Evolutionary conservation across 1,284 basidiomycete species (phyloP), one percentile per base, ranked within the genome.

Genomic region (Kalmanozyma brasiliensis): DNA sequence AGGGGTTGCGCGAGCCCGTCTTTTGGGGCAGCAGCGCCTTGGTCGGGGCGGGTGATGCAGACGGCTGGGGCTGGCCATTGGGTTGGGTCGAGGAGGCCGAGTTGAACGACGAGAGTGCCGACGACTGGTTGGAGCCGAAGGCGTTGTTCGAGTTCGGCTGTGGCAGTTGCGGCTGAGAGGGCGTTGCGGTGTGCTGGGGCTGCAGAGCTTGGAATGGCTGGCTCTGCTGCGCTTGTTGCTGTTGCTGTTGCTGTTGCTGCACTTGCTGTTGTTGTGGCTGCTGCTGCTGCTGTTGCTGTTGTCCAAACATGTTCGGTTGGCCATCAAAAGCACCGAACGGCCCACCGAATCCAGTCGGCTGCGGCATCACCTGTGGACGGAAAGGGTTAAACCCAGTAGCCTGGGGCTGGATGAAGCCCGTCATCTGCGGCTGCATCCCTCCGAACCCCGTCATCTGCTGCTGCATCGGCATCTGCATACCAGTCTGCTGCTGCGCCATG

Each of bases 1-100:
- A 98, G 0, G 95, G 95, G 85, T 98, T 98, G 76, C 89, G 89
- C 3, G 92, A 92, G 17, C 95, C 94, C 1, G 95, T 98, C 82
- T 91, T 89, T 82, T 98, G 94, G 6, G 93, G 87, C 76, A 88
- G 88, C n/a, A 98, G 87, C 2, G 84, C 82, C 63, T 84, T 83
- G 16, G 83, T 52, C 22, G 87, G 46, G n/a, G 56, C 23, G 2
- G 47, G 16, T 10, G 41, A 5, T 47, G 34, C 43, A 45, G 52
- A 17, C 1, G 73, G 85, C 59, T 87, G 86, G 36, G 6, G 17
- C 36, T 56, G 52, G 11, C 40, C 46, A 32, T 55, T 62, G 52
- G 14, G 51, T 13, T 56, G 60, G 5, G 60, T 23, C n/a, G 35
- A 41, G 84, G 85, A 41, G 89, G 85, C 17, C 89, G 90, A 11